Evolutionary conservation across 306 rosid genomes (phyloP).

Genomic region (Vigna angularis): DNA sequence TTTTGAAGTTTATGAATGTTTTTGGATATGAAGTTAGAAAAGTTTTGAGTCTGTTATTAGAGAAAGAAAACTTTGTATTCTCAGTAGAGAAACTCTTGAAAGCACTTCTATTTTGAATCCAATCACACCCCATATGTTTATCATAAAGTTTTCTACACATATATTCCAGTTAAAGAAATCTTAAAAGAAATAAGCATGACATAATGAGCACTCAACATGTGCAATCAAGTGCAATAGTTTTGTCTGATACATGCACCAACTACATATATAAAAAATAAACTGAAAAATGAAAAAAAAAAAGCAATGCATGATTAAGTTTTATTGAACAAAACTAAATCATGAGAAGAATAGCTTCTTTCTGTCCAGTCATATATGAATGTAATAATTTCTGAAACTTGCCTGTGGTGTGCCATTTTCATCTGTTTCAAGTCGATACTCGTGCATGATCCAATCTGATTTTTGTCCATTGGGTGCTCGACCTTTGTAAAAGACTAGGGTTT

Average conservation of each 20-base stretch:
- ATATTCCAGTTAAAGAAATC: not conserved
- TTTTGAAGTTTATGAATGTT: no score
- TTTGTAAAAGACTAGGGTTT: constrained; percentile 89
- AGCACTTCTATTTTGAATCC: no score
- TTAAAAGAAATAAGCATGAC: not conserved
- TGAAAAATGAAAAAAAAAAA: not conserved
- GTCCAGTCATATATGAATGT: no score
- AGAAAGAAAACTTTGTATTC: no score
- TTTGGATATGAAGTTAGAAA: no score
- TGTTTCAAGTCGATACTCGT: constrained; percentile 87
- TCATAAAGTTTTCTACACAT: not conserved
- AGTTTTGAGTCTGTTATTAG: no score
- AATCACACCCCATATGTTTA: not conserved
- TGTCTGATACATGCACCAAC: constrained; percentile 4
- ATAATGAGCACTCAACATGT: not conserved
- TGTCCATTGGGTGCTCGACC: constrained; percentile 98
- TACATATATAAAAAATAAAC: not conserved
- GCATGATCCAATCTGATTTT: constrained; percentile 99
- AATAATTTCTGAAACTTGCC: constrained; percentile 52
- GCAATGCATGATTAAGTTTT: not conserved
- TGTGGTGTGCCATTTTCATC: constrained; percentile 90
- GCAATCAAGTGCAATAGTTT: not conserved
- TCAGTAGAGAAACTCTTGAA: no score
- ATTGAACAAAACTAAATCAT: no score
- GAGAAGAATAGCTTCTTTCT: no score